Conservation (phyloP, 331 rosid species). For the Acacia concinna region DNA sequence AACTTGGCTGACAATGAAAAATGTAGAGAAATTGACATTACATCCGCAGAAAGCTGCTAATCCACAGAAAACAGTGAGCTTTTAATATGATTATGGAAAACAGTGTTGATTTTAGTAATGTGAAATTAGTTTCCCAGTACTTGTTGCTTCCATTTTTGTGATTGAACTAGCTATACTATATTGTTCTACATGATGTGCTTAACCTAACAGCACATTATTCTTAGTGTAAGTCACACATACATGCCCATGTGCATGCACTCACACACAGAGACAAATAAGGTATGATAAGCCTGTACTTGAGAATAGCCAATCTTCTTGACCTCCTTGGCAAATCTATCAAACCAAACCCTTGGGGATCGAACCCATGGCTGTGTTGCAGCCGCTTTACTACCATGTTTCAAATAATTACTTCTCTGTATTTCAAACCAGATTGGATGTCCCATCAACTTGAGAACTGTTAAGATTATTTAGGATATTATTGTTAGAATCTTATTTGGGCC, state of each 20-base stretch:
- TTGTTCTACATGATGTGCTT: background rate
- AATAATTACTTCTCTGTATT: no score
- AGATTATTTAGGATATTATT: no score
- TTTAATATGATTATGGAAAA: conserved; percentile 5
- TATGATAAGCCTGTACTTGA: no score
- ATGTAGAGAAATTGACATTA: background rate
- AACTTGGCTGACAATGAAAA: conserved; percentile 78
- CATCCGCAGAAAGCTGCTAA: conserved; percentile 10
- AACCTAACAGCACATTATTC: background rate
- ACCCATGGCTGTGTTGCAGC: no score
- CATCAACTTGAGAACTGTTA: no score
- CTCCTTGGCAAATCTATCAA: no score
- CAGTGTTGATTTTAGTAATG: background rate
- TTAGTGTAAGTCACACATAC: background rate
- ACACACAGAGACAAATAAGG: background rate
- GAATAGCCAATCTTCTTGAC: no score
- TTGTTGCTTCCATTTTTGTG: background rate
- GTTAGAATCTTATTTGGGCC: no score
- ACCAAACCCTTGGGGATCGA: no score
- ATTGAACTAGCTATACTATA: background rate
- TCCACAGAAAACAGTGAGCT: conserved; percentile 6
- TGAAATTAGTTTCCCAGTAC: background rate
- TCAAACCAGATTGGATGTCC: no score
- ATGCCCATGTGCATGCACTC: background rate
- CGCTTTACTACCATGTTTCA: no score